Evolutionary conservation across 2,329 filamentous ascomycete species (phyloP), one percentile per base, ranked within the genome.

Genomic region (Penicillium frequentans): DNA sequence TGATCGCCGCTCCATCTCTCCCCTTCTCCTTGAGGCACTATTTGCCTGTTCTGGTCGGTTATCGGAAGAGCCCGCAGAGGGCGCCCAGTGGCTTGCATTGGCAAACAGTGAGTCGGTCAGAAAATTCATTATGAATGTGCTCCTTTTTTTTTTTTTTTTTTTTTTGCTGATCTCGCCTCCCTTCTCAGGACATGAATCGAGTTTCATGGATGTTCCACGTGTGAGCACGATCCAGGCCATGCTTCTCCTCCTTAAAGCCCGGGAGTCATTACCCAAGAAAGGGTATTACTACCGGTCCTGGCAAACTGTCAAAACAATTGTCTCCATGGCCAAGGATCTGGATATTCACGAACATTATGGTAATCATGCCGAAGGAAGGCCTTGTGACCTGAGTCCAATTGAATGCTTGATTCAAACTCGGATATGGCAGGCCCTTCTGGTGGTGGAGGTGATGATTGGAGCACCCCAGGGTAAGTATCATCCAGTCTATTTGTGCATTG

Each of bases 281-380:
- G 95, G 95, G 1, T 98, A 98, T 71, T 98, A 95, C 74, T 98
- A 95, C 75, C 88, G 93, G 37, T 98, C 95, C 0, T 98, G 95
- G 93, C 96, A 97, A 86, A 91, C 90, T 5, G 86, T 96, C 21
- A 93, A 96, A 52, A 91, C 93, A 59, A 91, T 93, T 61, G 89
- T 96, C 8, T 89, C 92, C 47, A 96, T 98, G 91, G 91, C 87
- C 26, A 95, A 96, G 68, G 93, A 97, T 70, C 80, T 98, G 31
- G 91, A 92, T 21, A 79, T 98, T 6, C 88, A 97, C 69, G 91
- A 96, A 62, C 93, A 98, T 75, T 86, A 86, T 60, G 87, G 90
- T 57, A 85, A 87, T 45, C 95, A 98, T 72, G 83, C 88, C 61
- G 84, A 85, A 52, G 90, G 89, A 23, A 84, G 83, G 53, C 73